Percentiles rank a stretch among this genome's conserved stretches.
Conservation (phyloP, 2,329 filamentous ascomycete species). For the Delphinella strobiligena region DNA sequence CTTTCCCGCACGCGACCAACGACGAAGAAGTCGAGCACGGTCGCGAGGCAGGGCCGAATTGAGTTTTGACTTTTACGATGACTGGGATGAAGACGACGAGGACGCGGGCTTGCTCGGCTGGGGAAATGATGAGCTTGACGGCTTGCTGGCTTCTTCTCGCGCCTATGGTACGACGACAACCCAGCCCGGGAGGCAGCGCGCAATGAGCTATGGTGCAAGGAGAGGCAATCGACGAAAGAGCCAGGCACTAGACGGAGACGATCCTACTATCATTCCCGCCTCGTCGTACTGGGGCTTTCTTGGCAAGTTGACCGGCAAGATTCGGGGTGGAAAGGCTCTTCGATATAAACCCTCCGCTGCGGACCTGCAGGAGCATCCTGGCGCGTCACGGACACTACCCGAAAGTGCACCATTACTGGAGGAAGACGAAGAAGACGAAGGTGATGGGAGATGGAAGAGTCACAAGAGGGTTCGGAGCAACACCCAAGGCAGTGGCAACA, state of each 20-base stretch:
- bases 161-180: constrained; percentile 15
- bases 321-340: constrained; percentile 58
- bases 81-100: constrained; percentile 64
- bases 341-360: constrained; percentile 86
- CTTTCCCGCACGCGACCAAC: constrained; percentile 64
- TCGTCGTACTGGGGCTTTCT: constrained; percentile 78
- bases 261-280: constrained; percentile 82
- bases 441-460: constrained; percentile 17
- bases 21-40: constrained; percentile 56
- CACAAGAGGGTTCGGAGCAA: constrained; percentile 56
- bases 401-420: constrained; percentile 64
- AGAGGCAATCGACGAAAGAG: constrained; percentile 45
- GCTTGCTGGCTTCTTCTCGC: constrained; percentile 51
- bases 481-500: constrained; percentile 68
- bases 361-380: constrained; percentile 78
- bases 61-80: constrained; percentile 95
- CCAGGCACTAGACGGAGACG: constrained; percentile 41
- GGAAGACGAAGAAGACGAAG: constrained; percentile 39
- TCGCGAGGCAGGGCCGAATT: constrained; percentile 57
- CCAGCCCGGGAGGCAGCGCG: constrained; percentile 61
- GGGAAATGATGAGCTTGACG: constrained; percentile 76
- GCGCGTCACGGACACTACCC: constrained; percentile 32
- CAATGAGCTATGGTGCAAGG: constrained; percentile 81
- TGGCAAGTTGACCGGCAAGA: constrained; percentile 69
- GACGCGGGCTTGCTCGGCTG: constrained; percentile 58